Conservation (phyloP, 768 basidiomycete genomes). For the Lactifluus echinatus region DNA sequence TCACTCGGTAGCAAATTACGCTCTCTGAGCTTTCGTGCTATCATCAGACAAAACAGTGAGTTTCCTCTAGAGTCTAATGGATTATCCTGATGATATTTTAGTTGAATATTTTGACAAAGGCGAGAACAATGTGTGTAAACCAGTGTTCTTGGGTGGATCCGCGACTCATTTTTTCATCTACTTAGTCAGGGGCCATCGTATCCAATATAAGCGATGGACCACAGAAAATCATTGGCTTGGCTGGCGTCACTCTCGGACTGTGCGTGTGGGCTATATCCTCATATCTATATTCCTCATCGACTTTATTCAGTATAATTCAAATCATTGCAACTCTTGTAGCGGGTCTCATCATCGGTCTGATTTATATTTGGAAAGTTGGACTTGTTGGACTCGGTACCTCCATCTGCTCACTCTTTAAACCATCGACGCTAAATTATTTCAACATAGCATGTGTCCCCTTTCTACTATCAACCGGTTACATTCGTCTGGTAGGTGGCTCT, state of each 20-base stretch:
- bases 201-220: constrained; percentile 71
- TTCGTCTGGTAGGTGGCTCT: constrained; percentile 52
- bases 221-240: constrained; percentile 77
- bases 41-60: constrained; percentile 78
- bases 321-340: constrained; percentile 51
- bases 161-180: neutral
- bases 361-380: constrained; percentile 63
- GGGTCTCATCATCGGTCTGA: constrained; percentile 66
- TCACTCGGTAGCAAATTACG: constrained; percentile 60
- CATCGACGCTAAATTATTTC: neutral
- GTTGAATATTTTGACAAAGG: constrained; percentile 84
- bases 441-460: constrained; percentile 56
- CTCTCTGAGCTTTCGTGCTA: constrained; percentile 59
- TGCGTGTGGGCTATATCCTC: constrained; percentile 27
- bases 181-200: constrained; percentile 67
- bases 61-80: neutral
- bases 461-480: constrained; percentile 63
- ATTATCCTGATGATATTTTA: constrained; percentile 24
- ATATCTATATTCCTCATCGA: neutral
- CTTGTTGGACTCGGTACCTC: constrained; percentile 69
- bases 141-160: constrained; percentile 2
- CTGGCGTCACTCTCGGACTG: constrained; percentile 77
- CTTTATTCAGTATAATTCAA: constrained; percentile 57
- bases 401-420: constrained; percentile 10
- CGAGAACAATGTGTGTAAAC: constrained; percentile 51